Evolutionary conservation across 495 filamentous ascomycete species (phyloP), one percentile per base, ranked within the genome.

Genomic region (Geopyxis carbonaria): DNA sequence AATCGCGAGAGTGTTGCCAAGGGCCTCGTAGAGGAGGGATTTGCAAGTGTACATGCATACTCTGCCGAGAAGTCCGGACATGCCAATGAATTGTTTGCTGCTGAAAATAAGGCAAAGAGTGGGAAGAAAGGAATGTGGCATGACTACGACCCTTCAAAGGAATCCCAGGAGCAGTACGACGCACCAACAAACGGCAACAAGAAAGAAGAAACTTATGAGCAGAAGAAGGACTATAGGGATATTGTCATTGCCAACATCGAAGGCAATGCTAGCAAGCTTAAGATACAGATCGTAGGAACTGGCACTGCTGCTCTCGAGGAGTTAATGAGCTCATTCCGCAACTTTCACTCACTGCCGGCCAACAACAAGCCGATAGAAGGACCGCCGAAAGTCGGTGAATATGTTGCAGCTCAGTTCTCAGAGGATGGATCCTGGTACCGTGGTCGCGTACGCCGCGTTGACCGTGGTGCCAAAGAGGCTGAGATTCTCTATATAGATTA

Each of bases 1-100:
- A 89, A 86, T 66, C 82, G 86, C 28, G 86, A 94, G 61, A 94
- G 82, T 64, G 87, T 99, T 60, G 82, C 89, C 48, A 93, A 92
- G 63, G 56, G 83, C 8, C 74, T 99, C 5, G 70, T 95, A 2
- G 89, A 95, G 59, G 91, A 95, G 60, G 91, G 91, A 33, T 61
- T 93, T 21, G 91, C 91, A 13, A 75, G 73, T 16, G 86, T 95
- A 22, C 86, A 95, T 55, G 69, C 72, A 37, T 95, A 93, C 64
- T 94, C 87, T 16, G 91, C 89, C 3, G 86, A 95, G 62, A 89
- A 93, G 63, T 78, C 82, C 8, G 89, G 84, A 34, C 83, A 93
- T 51, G 76, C 76, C 20, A 74, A 64, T 31, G 91, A 94, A 58
- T 77, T 94, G 23, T 66, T 82, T 47, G 81, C 82, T 3, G 91